Percentiles rank a stretch among this genome's conserved stretches.
phyloP scores from a whole-genome alignment of 495 filamentous ascomycete species.

The Xylaria flabelliformis region DNA sequence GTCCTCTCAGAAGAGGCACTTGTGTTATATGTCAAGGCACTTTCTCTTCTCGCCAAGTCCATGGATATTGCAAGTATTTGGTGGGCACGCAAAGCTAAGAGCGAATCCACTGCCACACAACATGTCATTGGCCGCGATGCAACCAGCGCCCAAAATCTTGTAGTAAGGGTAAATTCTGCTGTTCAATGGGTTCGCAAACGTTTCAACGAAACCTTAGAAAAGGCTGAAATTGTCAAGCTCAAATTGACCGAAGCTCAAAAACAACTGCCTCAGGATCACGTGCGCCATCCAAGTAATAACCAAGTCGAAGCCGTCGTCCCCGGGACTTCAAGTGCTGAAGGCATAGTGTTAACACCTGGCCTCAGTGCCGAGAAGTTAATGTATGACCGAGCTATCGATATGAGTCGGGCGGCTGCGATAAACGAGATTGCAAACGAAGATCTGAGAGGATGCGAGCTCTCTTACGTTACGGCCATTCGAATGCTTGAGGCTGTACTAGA shows the following conservation, averaged over 20 bases:
- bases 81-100: conserved; percentile 81
- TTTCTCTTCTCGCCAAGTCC: conserved; percentile 86
- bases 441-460: conserved; percentile 86
- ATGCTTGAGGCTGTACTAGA: conserved; percentile 96
- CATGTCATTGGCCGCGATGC: conserved; percentile 52
- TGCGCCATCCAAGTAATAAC: conserved; percentile 82
- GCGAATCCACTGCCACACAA: conserved; percentile 62
- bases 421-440: conserved; percentile 94
- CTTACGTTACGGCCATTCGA: conserved; percentile 86
- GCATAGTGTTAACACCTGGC: conserved; percentile 65
- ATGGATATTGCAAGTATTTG: conserved; percentile 95
- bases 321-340: conserved; percentile 63
- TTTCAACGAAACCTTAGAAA: conserved; percentile 96
- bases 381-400: conserved; percentile 96
- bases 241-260: conserved; percentile 89
- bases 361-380: conserved; percentile 95
- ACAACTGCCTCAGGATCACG: conserved; percentile 81
- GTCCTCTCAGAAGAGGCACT: conserved; percentile 91
- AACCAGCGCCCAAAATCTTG: conserved; percentile 59
- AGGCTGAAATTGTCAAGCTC: conserved; percentile 87
- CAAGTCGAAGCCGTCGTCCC: conserved; percentile 52
- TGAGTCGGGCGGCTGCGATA: conserved; percentile 92
- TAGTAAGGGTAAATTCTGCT: conserved; percentile 82
- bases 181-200: conserved; percentile 94
- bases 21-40: conserved; percentile 93